Percentiles rank a stretch among this genome's conserved stretches.
phyloP scores from a whole-genome alignment of 1,284 basidiomycete species.

The Cystobasidium pallidum region DNA sequence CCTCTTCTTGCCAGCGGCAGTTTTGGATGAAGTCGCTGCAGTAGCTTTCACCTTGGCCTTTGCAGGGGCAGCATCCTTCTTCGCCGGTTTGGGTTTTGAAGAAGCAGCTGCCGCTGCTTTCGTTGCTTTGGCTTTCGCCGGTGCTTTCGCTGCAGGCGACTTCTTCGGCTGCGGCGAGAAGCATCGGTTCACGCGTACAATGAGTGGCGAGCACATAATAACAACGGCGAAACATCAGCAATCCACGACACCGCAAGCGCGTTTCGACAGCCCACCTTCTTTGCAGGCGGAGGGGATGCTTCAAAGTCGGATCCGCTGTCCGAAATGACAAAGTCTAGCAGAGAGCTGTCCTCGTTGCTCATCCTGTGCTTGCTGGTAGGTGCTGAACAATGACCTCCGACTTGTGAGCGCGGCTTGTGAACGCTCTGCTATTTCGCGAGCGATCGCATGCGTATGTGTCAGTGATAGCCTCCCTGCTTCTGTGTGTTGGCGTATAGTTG shows the following conservation, averaged over 20 bases:
- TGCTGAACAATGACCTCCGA: background rate
- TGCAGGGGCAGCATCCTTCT: conserved; percentile 24
- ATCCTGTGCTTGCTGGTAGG: no score
- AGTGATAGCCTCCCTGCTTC: no score
- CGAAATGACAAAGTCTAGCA: conserved; percentile 44
- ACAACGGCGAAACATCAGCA: background rate
- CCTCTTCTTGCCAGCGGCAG: conserved; percentile 19
- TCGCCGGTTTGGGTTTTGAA: conserved; percentile 7
- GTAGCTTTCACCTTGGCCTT: conserved; percentile 24
- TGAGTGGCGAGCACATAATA: background rate
- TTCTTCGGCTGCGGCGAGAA: conserved; percentile 31
- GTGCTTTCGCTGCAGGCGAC: conserved; percentile 40
- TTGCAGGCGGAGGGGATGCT: conserved; percentile 35
- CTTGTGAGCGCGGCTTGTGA: no score
- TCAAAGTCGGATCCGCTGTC: conserved; percentile 45
- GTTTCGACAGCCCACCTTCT: conserved; percentile 32
- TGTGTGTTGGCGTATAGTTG: no score
- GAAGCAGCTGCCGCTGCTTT: background rate
- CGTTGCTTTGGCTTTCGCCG: conserved; percentile 29
- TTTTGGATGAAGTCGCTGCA: background rate
- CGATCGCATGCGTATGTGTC: background rate
- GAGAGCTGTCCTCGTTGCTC: conserved; percentile 22
- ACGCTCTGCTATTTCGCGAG: no score
- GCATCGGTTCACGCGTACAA: background rate
- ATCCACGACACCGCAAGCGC: background rate